These are phyloP conservation scores for Chionographis japonica DNA, from an alignment of 106 monocot genomes.

Conservation along the genomic window DNA sequence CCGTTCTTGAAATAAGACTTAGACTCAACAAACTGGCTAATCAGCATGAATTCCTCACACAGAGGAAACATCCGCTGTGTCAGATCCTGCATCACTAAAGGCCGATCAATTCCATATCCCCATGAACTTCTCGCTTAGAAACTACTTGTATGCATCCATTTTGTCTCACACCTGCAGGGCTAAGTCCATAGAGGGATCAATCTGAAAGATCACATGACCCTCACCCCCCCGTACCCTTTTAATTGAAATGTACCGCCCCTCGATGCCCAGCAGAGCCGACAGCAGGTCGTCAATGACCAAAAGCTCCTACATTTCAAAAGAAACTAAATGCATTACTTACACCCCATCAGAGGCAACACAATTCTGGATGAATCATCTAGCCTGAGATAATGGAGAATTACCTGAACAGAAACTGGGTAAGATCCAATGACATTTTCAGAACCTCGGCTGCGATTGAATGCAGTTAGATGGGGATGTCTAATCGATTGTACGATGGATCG, in stretches of 20 bases:
- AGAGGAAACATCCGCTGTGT: constrained; percentile 78
- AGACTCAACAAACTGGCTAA: constrained; percentile 84
- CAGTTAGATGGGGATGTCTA: not conserved
- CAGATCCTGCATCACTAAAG: constrained; percentile 59
- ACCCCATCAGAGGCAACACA: too few species aligned
- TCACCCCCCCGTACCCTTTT: constrained; percentile 67
- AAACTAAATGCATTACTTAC: too few species aligned
- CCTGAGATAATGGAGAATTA: not conserved
- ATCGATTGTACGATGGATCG: not conserved
- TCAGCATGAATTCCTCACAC: constrained; percentile 67
- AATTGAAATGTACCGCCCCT: constrained; percentile 88
- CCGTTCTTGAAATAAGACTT: constrained; percentile 85
- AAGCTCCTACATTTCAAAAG: constrained; percentile 54
- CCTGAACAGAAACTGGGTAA: constrained; percentile 76
- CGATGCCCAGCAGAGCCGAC: constrained; percentile 79
- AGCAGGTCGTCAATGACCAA: constrained; percentile 89
- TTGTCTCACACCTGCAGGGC: constrained; percentile 64
- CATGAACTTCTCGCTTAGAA: not conserved
- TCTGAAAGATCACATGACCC: constrained; percentile 59
- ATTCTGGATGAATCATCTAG: not conserved
- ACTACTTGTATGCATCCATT: not conserved
- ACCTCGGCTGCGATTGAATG: constrained; percentile 30
- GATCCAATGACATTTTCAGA: constrained; percentile 60
- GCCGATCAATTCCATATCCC: not conserved
- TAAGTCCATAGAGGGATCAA: constrained; percentile 81